A percentile compares a stretch with the other conserved stretches of the same genome.
Evolutionary conservation across 768 basidiomycete species (phyloP).

Genomic region (Solioccasus polychromus): DNA sequence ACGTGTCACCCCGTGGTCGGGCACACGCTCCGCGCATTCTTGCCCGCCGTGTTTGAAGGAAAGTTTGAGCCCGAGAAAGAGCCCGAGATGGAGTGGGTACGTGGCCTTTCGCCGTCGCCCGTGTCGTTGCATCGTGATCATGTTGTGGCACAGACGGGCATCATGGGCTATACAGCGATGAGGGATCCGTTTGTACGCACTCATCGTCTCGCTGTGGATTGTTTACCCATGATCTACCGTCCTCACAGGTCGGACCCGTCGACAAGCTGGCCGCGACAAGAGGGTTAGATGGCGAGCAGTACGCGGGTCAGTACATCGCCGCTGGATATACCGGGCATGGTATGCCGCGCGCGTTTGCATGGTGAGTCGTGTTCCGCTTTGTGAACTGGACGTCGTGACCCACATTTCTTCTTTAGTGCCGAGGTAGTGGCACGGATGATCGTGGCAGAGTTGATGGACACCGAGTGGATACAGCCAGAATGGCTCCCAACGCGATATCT

Average conservation of each 20-base stretch:
- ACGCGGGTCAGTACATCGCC: conserved; percentile 64
- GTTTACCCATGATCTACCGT: no score
- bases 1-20: conserved; percentile 47
- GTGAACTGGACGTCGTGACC: no score
- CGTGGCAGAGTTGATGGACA: conserved; percentile 40
- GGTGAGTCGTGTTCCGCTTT: conserved; percentile 41
- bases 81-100: conserved; percentile 82
- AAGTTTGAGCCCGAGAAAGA: conserved; percentile 46
- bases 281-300: conserved; percentile 21
- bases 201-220: neutral
- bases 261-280: conserved; percentile 25
- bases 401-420: no score
- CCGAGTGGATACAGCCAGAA: conserved; percentile 48
- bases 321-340: conserved; percentile 79
- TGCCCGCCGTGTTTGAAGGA: conserved; percentile 56
- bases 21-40: conserved; percentile 50
- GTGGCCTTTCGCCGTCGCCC: conserved; percentile 17
- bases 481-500: conserved; percentile 64
- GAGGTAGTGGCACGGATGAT: conserved; percentile 64
- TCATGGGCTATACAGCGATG: conserved; percentile 69
- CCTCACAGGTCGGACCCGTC: conserved; percentile 59
- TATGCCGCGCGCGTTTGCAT: conserved; percentile 73
- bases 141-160: conserved; percentile 56
- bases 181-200: conserved; percentile 64
- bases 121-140: neutral